Evolutionary conservation across 768 basidiomycete species (phyloP), one percentile per base, ranked within the genome.

Genomic region (Agaricus sinodeliciosus): DNA sequence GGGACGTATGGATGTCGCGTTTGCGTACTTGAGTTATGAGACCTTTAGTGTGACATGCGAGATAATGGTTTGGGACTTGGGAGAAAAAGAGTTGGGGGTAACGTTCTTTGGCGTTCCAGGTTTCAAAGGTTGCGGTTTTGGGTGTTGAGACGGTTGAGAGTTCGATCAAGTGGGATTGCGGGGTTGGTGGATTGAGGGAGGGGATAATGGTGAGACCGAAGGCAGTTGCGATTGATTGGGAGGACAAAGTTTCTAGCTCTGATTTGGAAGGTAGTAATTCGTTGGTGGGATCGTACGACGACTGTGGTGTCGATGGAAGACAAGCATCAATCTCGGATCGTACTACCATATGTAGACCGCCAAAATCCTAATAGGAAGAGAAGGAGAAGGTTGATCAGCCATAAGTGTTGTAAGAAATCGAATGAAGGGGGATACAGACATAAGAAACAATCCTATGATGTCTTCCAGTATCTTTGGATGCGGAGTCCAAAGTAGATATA

Each of bases 71-170:
- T 1, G 76, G 67, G 0, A 83, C 87, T 61, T 84, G 82, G 3
- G 87, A 85, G 51, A 90, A 75, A 62, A 76, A 83, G 16, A 88
- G 67, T 62, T 88, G 86, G 0, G 82, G 79, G 61, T 81, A 87
- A 1, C 71, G 67, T n/a, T 85, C 82, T 26, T 60, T 67, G 82
- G 84, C 87, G 59, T 84, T 43, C 49, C 49, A 50, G 11, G 27
- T 31, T 22, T 27, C 26, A 27, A 49, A 50, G 2, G 3, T 43
- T 15, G 49, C 19, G 4, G 27, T 15, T 34, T 50, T 42, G 28
- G 18, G 19, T 34, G 49, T 50, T 9, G 49, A 50, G 13, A 50
- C 31, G 15, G 49, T 50, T 15, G 49, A 50, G n/a, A 50, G 28
- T 43, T 50, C 49, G 13, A 50, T 43, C 28, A 50, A n/a, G 41